Base-by-base conservation (phyloP, 2,329 filamentous ascomycete genomes). In the Taxawa tesnikishii region DNA sequence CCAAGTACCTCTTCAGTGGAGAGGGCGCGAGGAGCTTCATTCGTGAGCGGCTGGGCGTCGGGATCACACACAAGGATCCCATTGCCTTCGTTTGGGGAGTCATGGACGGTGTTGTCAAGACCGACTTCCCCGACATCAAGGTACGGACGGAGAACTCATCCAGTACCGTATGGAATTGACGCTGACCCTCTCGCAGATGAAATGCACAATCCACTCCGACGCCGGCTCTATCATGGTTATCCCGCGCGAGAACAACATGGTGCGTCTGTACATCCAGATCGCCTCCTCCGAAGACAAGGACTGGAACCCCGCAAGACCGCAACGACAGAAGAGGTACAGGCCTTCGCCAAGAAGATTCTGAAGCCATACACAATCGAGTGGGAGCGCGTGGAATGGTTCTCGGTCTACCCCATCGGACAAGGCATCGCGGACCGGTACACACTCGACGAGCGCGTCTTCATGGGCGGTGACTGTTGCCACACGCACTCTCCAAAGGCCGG, bases 151-250 rank as follows among this genome's bases (percentile, higher is more conserved):
- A 8, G 9, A 18, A 26, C 27, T n/a, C n/a, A n/a, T n/a, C n/a
- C n/a, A n/a, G n/a, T n/a, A n/a, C n/a, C n/a, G n/a, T n/a, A n/a
- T n/a, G n/a, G n/a, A n/a, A n/a, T n/a, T n/a, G n/a, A n/a, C n/a
- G n/a, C n/a, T 26, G 13, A 14, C 5, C 5, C n/a, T 14, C 17
- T 26, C n/a, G 13, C 31, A 70, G 69, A 73, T 73, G 60, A 75
- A 75, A 62, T 75, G 72, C 55, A 75, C 71, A n/a, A 75, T 76
- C 17, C 72, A 75, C 54, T 76, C 72, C 0, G 70, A 75, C 39
- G 64, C 65, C 24, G 72, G 72, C 6, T 73, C 69, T 1, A 75
- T 75, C 49, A 75, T 75, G 71, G 68, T 75, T 34, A 75, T 76
- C 43, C 64, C 64, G 3, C 58, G 64, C 24, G 64, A 68, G 44